Evolutionary conservation across 257 asterid genomes (phyloP).

Genomic region (Solanum raphanifolium): DNA sequence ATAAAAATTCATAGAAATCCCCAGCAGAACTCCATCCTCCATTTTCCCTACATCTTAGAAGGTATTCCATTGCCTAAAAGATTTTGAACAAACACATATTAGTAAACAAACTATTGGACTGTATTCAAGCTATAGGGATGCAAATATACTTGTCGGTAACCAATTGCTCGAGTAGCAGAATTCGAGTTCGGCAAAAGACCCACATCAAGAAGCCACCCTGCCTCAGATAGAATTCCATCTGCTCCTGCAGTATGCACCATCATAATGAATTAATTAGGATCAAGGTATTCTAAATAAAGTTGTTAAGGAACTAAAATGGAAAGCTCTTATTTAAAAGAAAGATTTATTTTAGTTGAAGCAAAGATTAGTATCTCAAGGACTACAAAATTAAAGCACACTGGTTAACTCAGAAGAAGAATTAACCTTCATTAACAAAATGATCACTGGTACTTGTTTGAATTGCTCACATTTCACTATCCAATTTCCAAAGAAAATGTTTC

Average conservation of each 20-base stretch:
- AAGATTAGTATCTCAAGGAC: neutral
- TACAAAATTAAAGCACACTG: neutral
- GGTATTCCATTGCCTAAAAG: constrained; percentile 82
- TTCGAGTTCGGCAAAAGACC: constrained; percentile 81
- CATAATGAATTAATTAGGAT: neutral
- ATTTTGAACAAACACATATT: neutral
- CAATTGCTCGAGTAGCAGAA: constrained; percentile 94
- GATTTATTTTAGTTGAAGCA: neutral
- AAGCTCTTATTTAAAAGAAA: neutral
- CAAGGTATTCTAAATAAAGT: neutral
- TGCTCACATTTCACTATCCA: neutral
- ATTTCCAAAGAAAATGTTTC: neutral
- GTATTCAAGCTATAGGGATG: neutral
- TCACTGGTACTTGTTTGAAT: neutral
- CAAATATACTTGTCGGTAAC: constrained; percentile 77
- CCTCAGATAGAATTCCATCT: constrained; percentile 77
- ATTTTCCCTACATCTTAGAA: constrained; percentile 55
- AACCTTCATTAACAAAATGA: neutral
- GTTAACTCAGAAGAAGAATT: neutral
- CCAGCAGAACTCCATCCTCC: constrained; percentile 59
- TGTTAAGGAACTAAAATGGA: neutral
- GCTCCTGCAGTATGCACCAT: constrained; percentile 21
- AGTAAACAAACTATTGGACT: neutral
- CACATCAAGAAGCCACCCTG: constrained; percentile 81
- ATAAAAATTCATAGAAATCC: constrained; percentile 49